Evolutionary conservation across 352 stramenopile species (phyloP), one percentile per base, ranked within the genome.

Genomic region (Achlya hypogyna): DNA sequence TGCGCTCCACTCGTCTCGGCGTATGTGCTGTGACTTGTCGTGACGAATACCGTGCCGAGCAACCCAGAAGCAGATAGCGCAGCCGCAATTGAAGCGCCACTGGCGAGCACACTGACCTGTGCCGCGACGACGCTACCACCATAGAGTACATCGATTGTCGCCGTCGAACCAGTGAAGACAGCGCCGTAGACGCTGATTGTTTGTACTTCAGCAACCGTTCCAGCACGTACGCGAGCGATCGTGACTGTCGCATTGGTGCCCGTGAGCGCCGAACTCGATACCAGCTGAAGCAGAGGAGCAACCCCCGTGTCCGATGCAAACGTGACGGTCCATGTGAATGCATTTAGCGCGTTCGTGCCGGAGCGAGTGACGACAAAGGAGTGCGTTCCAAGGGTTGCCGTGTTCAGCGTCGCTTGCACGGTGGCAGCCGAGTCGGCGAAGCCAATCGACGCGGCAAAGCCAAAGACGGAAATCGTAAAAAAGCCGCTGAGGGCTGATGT

Each of bases 381-480:
- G 23, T 68, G 67, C 23, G 18, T 35, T 2, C 67, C 65, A 16
- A 67, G 16, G 6, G 60, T 63, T 22, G 68, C 68, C 31, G 72
- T 35, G 1, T 34, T 49, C 8, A 75, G 51, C 2, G 43, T 51
- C 47, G 71, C 60, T 18, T 47, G 40, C 2, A 75, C 22, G 22
- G 29, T 53, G 1, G 35, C n/a, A 0, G 62, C 62, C 5, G 62
- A 29, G n/a, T 59, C 71, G 28, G 63, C 42, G 27, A 34, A 68
- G 5, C 67, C 22, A 38, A 75, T 4, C 58, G 18, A n/a, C 28
- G 38, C 34, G 69, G 69, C 5, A 45, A 74, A 71, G 0, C 72
- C 72, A 63, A 71, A 65, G 2, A 78, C 59, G 31, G 56, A 51
- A 1, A 78, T 51, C 4, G 72, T 60, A 51, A 78, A 76, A 1